A percentile compares a stretch with the other conserved stretches of the same genome.
phyloP scores from a whole-genome alignment of 805 yeast species.

The Pichia membranifaciens region DNA sequence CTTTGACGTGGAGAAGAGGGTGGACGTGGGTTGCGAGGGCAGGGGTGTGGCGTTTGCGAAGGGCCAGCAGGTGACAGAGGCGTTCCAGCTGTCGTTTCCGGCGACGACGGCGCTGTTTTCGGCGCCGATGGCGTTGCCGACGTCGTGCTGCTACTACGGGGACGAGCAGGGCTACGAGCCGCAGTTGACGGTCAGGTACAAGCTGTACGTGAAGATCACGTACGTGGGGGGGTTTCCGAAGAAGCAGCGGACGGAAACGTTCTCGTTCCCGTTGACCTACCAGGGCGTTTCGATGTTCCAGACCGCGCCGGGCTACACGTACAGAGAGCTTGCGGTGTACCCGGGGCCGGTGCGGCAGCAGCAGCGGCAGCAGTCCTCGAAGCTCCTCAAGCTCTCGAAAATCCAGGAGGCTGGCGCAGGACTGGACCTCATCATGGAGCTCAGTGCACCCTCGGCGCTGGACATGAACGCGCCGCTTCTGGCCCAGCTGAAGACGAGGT shows the following conservation, averaged over 20 bases:
- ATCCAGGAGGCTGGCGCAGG: not conserved
- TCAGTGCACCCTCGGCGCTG: not conserved
- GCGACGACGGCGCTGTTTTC: slow-evolving; percentile 1
- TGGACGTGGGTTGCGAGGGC: not conserved
- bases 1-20: not conserved
- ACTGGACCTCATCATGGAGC: not conserved
- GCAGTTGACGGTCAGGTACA: not conserved
- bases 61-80: not conserved
- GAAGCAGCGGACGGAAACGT: not conserved
- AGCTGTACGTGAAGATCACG: not conserved
- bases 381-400: not conserved
- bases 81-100: slow-evolving; percentile 5
- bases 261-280: not conserved
- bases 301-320: not conserved
- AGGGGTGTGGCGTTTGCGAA: not conserved
- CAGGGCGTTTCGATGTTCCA: not conserved
- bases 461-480: slow-evolving; percentile 1
- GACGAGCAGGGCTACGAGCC: slow-evolving; percentile 1
- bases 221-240: not conserved
- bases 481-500: not conserved
- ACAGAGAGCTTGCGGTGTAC: not conserved
- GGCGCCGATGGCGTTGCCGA: slow-evolving; percentile 2
- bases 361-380: too few species aligned
- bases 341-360: too few species aligned
- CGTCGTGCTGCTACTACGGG: slow-evolving; percentile 1